Evolutionary conservation across 1,139 yeast genomes (phyloP).

Genomic region (Wickerhamomyces sp.): DNA sequence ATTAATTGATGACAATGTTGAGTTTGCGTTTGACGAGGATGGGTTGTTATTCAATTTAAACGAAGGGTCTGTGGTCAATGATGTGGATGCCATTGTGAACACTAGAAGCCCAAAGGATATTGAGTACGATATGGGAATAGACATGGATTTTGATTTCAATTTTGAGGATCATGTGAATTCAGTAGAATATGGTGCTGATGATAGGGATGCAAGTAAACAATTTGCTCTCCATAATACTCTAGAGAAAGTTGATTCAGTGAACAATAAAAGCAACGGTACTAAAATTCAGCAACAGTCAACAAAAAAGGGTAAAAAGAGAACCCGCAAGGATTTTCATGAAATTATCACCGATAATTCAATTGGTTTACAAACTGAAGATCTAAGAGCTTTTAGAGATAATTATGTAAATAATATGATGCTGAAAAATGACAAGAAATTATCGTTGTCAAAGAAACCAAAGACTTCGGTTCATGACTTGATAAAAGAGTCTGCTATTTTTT

Average conservation of each 20-base stretch:
- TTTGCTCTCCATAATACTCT: no score
- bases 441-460: not conserved
- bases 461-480: not conserved
- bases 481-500: not conserved
- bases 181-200: not conserved
- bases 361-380: constrained; percentile 17
- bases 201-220: not conserved
- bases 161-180: not conserved
- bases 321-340: not conserved
- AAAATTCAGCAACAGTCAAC: not conserved
- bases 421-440: constrained; percentile 1
- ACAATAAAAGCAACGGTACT: not conserved
- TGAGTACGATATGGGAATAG: not conserved
- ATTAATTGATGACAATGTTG: constrained; percentile 14
- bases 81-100: not conserved
- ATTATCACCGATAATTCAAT: constrained; percentile 16
- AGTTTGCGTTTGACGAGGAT: constrained; percentile 24
- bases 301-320: constrained; percentile 6
- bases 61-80: constrained; percentile 4
- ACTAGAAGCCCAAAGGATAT: constrained; percentile 1
- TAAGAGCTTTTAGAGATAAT: constrained; percentile 21
- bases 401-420: constrained; percentile 18
- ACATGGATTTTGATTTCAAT: constrained; percentile 10
- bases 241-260: not conserved
- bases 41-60: constrained; percentile 19